Base-by-base conservation (phyloP, 2,329 filamentous ascomycete genomes). In the Myotisia sp. region DNA sequence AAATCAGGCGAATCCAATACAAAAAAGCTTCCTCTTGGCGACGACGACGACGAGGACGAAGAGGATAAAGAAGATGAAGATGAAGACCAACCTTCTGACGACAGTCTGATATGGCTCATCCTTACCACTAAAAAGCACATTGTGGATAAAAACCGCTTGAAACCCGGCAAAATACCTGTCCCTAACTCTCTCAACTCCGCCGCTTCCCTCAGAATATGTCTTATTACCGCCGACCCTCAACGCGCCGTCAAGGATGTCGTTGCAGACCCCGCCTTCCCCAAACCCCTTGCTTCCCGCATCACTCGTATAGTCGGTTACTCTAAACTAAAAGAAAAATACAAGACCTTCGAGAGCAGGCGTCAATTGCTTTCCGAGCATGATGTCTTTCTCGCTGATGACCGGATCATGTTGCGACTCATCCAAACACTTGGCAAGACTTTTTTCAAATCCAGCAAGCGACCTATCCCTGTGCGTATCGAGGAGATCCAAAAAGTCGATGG, bases 371-470 rank as follows among this genome's bases (percentile, higher is more conserved):
- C 74, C 28, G 83, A 93, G 57, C 84, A 94, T 58, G 90, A 95
- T 54, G 64, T 95, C 37, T 95, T 98, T 64, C 69, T 98, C 37
- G 87, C 81, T 34, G 90, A 98, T 55, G 82, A 93, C 52, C 71
- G 90, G 31, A 80, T 98, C 36, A 63, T 76, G 42, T 71, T 70
- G 38, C 65, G 70, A 40, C 68, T 95, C 39, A 83, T 86, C 37
- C 71, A 73, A 44, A 65, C 76, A 2, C 74, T 98, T 8, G 90
- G 87, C 47, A 95, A 93, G 65, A 79, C 79, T 2, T 95, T 98
- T 58, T 95, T 90, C 71, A 79, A 85, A 64, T 82, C 78, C 10
- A 62, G 63, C 43, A 95, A 95, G 69, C 71, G 87, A 24, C 90
- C 90, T 6, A 75, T 98, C 38, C 86, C 90, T 17, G 71, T 95